A percentile compares a stretch with the other conserved stretches of the same genome.
These are phyloP conservation scores for Cercospora zeina DNA, from an alignment of 2,329 filamentous ascomycete species.

Conservation along the genomic window DNA sequence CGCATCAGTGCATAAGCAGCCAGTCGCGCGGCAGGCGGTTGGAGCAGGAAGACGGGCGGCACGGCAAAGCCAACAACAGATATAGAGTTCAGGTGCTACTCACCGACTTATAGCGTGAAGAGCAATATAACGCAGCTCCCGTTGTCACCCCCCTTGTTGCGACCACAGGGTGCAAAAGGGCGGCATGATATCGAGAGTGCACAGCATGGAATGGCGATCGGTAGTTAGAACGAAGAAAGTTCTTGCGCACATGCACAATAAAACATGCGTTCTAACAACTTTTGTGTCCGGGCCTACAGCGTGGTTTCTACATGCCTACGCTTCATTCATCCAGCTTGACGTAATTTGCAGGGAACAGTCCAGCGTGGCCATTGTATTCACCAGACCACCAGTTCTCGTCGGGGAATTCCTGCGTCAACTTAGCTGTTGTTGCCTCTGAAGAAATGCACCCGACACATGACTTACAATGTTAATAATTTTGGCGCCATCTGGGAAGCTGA, in stretches of 20 bases:
- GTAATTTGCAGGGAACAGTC: conserved; percentile 70
- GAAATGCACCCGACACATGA: conserved; percentile 27
- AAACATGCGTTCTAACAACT: background rate
- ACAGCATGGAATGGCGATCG: background rate
- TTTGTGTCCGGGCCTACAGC: conserved; percentile 1
- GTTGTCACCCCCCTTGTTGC: background rate
- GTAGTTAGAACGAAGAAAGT: background rate
- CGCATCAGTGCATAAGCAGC: background rate
- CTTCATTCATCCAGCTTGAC: conserved; percentile 50
- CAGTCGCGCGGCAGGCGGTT: background rate
- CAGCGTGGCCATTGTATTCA: conserved; percentile 73
- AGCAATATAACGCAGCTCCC: too few relatives aligned
- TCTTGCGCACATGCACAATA: background rate
- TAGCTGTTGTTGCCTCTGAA: conserved; percentile 29
- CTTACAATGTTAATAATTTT: conserved; percentile 75
- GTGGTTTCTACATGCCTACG: background rate
- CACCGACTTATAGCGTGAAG: too few relatives aligned
- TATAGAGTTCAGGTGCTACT: too few relatives aligned
- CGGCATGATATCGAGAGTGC: background rate
- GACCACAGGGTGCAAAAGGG: background rate
- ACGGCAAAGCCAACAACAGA: background rate
- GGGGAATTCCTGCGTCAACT: conserved; percentile 71
- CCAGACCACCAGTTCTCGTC: conserved; percentile 99
- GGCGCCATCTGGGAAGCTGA: conserved; percentile 86
- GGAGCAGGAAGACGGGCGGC: background rate